A percentile compares a stretch with the other conserved stretches of the same genome.
These are phyloP conservation scores for Gomphus sp. DNA, from an alignment of 1,284 basidiomycete genomes.

Conservation along the genomic window DNA sequence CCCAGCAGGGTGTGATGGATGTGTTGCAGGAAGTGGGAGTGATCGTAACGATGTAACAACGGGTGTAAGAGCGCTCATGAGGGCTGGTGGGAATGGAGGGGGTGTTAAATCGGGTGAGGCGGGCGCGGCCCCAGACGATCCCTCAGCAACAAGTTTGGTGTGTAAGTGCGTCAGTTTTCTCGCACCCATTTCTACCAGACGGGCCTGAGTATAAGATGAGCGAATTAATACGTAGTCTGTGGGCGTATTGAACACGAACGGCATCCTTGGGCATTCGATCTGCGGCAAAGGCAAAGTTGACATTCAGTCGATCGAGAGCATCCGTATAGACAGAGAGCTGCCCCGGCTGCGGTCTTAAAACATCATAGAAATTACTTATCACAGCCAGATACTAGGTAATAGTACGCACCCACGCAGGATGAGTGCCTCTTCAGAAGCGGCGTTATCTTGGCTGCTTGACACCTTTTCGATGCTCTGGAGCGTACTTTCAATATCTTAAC, in stretches of 20 bases:
- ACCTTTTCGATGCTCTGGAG: slow-evolving; percentile 69
- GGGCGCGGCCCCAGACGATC: slow-evolving; percentile 59
- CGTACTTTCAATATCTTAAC: slow-evolving; percentile 67
- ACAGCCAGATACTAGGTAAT: neutral
- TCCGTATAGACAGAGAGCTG: slow-evolving; percentile 59
- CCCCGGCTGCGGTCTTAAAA: slow-evolving; percentile 52
- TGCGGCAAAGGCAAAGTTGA: slow-evolving; percentile 63
- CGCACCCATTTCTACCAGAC: slow-evolving; percentile 67
- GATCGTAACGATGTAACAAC: slow-evolving; percentile 53
- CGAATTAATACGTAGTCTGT: neutral
- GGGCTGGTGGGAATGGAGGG: slow-evolving; percentile 42
- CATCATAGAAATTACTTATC: neutral
- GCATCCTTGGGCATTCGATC: slow-evolving; percentile 52
- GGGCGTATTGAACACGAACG: slow-evolving; percentile 25
- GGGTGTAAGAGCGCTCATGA: slow-evolving; percentile 47
- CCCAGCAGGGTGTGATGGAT: slow-evolving; percentile 70
- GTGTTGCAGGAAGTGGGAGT: slow-evolving; percentile 63
- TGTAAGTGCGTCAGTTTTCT: slow-evolving; percentile 73
- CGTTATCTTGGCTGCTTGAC: slow-evolving; percentile 64
- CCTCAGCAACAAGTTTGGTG: slow-evolving; percentile 74
- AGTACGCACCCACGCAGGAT: slow-evolving; percentile 60
- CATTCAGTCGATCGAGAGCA: slow-evolving; percentile 64
- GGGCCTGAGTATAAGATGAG: slow-evolving; percentile 35
- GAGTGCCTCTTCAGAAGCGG: slow-evolving; percentile 65
- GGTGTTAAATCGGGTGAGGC: slow-evolving; percentile 41